These are phyloP conservation scores for Globisporangium viniferum DNA, from an alignment of 352 stramenopile genomes.

Conservation along the genomic window DNA sequence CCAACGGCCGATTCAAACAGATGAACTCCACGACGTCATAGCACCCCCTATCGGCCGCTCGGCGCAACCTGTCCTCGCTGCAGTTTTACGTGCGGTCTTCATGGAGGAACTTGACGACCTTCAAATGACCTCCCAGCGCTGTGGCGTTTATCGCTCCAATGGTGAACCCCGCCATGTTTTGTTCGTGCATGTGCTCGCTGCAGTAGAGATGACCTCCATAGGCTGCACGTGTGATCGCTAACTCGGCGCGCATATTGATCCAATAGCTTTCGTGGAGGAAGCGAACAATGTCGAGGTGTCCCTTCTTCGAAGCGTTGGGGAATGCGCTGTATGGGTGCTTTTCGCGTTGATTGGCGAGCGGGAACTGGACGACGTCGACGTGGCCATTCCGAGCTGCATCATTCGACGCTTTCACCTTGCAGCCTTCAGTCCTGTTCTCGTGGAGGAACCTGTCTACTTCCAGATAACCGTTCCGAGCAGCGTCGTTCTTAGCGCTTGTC, in stretches of 20 bases:
- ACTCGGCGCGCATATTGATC: too few species aligned
- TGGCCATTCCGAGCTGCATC: not conserved
- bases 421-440: not conserved
- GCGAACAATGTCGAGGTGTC: not conserved
- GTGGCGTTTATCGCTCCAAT: not conserved
- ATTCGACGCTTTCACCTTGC: too few species aligned
- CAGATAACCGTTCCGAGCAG: too few species aligned
- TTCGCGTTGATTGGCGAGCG: too few species aligned
- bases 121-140: not conserved
- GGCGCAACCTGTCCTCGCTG: not conserved
- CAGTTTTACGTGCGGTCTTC: not conserved
- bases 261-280: not conserved
- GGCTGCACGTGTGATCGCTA: too few species aligned
- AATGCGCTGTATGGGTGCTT: too few species aligned
- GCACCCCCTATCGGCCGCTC: not conserved
- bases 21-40: not conserved
- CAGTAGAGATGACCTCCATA: too few species aligned
- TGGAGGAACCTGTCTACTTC: not conserved
- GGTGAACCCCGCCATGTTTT: too few species aligned
- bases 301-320: not conserved
- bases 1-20: too few species aligned
- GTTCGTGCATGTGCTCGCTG: too few species aligned
- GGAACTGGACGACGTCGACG: too few species aligned
- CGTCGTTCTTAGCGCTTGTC: too few species aligned
- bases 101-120: not conserved